Evolutionary conservation across 352 stramenopile species (phyloP), one percentile per base, ranked within the genome.

Genomic region (Phytopythium cucurbitacearum): DNA sequence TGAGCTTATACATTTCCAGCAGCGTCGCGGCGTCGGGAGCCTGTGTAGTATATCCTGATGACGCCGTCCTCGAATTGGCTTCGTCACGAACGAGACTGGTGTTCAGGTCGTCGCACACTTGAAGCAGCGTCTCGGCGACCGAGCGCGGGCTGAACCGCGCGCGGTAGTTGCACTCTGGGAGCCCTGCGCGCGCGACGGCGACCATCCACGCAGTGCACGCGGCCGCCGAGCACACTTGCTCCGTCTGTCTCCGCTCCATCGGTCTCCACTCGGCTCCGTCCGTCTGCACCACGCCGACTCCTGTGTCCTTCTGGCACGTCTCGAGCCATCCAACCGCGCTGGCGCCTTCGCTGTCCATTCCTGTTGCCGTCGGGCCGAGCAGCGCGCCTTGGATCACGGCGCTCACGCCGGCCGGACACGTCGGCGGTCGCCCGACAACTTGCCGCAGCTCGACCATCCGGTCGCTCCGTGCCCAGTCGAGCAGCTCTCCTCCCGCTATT

Each of bases 161-260:
- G 50, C 60, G 64, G 64, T 68, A 73, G 4, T 33, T 59, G 55
- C 67, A 76, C 11, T 67, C 64, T 7, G 60, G 60, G 7, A 76
- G 55, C 57, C 57, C 28, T n/a, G 43, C 43, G 28, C 37, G 21
- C 9, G 8, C 5, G 28, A 50, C 44, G 28, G 44, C 44, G 11
- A 37, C 11, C 28, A 50, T 39, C 44, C 44, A 50, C 32, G 28
- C 44, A 33, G 28, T 33, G 44, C 44, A 50, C 32, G 44, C 12
- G 12, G 44, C 3, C 1, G 32, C 32, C 11, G 44, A 28, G 44
- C 44, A 50, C 44, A 50, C 44, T 5, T 40, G 32, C 7, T 7
- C 28, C 32, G 13, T 28, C 10, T 37, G 28, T 11, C 13, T 5
- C 12, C 28, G 28, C 6, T 34, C 16, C 9, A 28, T 2, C 5